Evolutionary conservation across 1,284 basidiomycete genomes (phyloP).

Genomic region (Xerocomus amazonicus): DNA sequence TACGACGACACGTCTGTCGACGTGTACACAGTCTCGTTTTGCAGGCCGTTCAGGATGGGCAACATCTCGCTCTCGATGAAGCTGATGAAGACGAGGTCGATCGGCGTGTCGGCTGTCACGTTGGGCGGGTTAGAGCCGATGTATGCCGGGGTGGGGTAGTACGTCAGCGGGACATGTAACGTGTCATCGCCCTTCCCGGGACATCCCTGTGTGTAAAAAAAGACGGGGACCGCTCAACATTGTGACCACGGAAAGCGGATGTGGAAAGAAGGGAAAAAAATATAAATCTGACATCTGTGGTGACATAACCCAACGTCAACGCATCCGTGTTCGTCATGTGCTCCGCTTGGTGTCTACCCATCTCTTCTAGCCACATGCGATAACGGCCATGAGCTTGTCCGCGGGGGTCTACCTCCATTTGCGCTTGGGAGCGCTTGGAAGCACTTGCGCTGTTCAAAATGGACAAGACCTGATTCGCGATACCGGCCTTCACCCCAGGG

Average conservation of each 20-base stretch:
- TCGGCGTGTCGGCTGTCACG: constrained; percentile 44
- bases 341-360: constrained; percentile 37
- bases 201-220: constrained; percentile 44
- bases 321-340: constrained; percentile 34
- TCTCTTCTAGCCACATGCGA: constrained; percentile 52
- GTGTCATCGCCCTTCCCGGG: constrained; percentile 72
- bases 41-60: constrained; percentile 51
- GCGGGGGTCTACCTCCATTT: constrained; percentile 42
- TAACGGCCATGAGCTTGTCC: constrained; percentile 54
- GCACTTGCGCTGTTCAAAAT: constrained; percentile 48
- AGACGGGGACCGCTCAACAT: neutral
- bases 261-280: too few relatives aligned
- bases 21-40: constrained; percentile 50
- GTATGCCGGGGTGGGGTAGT: constrained; percentile 52
- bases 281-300: constrained; percentile 58
- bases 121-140: constrained; percentile 54
- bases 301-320: constrained; percentile 71
- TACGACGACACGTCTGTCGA: constrained; percentile 50
- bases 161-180: constrained; percentile 55
- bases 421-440: constrained; percentile 34
- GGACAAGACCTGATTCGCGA: constrained; percentile 53
- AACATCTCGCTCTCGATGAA: constrained; percentile 59
- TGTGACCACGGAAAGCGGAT: neutral
- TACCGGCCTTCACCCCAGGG: constrained; percentile 43
- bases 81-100: constrained; percentile 70